These are phyloP conservation scores for Xylaria sp. DNA, from an alignment of 2,329 filamentous ascomycete species.

Conservation along the genomic window DNA sequence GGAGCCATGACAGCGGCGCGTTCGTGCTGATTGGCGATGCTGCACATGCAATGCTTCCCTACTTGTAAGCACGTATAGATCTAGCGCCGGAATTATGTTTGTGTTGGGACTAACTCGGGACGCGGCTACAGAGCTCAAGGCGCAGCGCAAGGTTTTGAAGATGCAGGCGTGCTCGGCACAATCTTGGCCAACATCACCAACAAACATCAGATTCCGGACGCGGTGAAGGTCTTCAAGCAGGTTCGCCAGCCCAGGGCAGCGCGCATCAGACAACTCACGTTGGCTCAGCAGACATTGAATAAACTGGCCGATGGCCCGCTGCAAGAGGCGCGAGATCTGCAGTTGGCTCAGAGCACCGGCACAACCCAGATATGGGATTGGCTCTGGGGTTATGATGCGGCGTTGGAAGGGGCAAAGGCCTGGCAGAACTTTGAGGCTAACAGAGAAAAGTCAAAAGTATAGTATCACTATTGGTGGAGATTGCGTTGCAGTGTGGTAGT, in stretches of 20 bases:
- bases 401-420: not conserved
- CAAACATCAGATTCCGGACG: slow-evolving; percentile 15
- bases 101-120: not conserved
- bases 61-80: slow-evolving; percentile 14
- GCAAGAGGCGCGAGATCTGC: slow-evolving; percentile 12
- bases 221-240: slow-evolving; percentile 19
- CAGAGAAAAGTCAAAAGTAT: not conserved
- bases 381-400: not conserved
- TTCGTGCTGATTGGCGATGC: slow-evolving; percentile 29
- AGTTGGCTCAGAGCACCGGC: not conserved
- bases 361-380: not conserved
- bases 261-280: slow-evolving; percentile 8
- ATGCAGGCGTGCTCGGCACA: slow-evolving; percentile 19
- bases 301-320: slow-evolving; percentile 20
- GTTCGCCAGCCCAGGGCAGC: slow-evolving; percentile 20
- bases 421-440: not conserved
- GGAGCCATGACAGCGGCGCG: slow-evolving; percentile 19
- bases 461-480: no score
- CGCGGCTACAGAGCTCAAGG: slow-evolving; percentile 19
- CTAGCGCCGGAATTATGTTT: no score
- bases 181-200: slow-evolving; percentile 8
- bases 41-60: slow-evolving; percentile 26
- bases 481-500: no score
- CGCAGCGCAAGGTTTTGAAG: slow-evolving; percentile 29
- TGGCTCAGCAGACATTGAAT: slow-evolving; percentile 21